These are phyloP conservation scores for Martensiomyces pterosporus DNA, from an alignment of 192 early-diverging fungal species.

Conservation along the genomic window DNA sequence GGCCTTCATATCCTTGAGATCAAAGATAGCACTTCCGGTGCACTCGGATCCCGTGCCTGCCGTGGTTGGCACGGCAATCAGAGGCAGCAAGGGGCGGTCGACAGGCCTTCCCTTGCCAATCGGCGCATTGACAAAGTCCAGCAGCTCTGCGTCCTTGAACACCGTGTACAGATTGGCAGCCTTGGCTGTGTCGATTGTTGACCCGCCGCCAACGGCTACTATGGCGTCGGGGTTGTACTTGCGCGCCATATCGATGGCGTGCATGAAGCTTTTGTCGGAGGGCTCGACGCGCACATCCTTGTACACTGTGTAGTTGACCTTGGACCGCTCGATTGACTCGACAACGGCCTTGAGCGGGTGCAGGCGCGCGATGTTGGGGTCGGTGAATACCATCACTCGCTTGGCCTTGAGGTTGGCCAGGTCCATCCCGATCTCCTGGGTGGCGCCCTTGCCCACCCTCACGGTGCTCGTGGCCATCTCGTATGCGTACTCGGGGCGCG, in stretches of 20 bases:
- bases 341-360: conserved; percentile 70
- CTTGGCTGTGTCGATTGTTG: conserved; percentile 87
- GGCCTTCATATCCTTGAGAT: conserved; percentile 73
- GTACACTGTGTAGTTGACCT: conserved; percentile 69
- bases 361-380: conserved; percentile 68
- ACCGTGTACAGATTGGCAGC: conserved; percentile 84
- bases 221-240: conserved; percentile 74
- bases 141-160: conserved; percentile 75
- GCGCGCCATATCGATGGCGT: conserved; percentile 78
- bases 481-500: conserved; percentile 62
- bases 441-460: conserved; percentile 80
- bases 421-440: conserved; percentile 82
- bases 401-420: conserved; percentile 70
- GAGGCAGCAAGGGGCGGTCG: conserved; percentile 66
- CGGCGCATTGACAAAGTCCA: conserved; percentile 92
- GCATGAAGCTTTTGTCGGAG: conserved; percentile 73
- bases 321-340: conserved; percentile 66
- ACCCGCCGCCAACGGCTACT: conserved; percentile 88
- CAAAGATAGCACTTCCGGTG: conserved; percentile 92
- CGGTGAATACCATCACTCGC: conserved; percentile 84
- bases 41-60: conserved; percentile 83
- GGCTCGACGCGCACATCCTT: conserved; percentile 80
- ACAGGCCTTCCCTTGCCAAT: conserved; percentile 81
- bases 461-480: conserved; percentile 89
- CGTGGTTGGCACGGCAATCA: conserved; percentile 71